Evolutionary conservation across 306 rosid species (phyloP).

Genomic region (Cicer chorassanicum): DNA sequence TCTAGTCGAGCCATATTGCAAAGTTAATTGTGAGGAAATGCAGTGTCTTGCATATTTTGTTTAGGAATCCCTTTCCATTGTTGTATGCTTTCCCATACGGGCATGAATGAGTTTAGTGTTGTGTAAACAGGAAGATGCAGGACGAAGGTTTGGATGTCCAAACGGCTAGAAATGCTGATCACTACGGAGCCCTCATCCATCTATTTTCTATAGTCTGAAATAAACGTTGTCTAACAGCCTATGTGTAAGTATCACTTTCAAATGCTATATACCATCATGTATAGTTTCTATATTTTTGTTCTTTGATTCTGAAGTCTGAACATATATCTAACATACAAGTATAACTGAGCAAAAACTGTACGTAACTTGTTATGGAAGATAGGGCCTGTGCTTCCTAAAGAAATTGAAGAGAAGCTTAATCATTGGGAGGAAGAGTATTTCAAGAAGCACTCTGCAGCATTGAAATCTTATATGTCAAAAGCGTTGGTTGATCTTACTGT

Average conservation of each 20-base stretch:
- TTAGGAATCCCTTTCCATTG: slow-evolving; percentile 5
- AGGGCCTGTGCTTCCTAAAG: slow-evolving; percentile 73
- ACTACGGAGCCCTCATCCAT: slow-evolving; percentile 82
- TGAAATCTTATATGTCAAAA: slow-evolving; percentile 70
- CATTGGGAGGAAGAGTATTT: slow-evolving; percentile 76
- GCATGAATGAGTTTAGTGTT: slow-evolving; percentile 25
- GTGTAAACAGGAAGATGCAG: slow-evolving; percentile 71
- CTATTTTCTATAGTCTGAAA: slow-evolving; percentile 88
- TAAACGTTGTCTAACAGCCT: slow-evolving; percentile 88
- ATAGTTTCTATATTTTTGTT: slow-evolving; percentile 9
- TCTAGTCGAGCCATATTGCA: slow-evolving; percentile 9
- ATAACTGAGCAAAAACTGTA: slow-evolving; percentile 71
- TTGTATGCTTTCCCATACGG: not conserved
- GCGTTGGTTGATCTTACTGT: slow-evolving; percentile 73
- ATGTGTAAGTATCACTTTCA: slow-evolving; percentile 56
- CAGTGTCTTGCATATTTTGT: slow-evolving; percentile 10
- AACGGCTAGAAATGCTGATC: slow-evolving; percentile 80
- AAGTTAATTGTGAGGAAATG: not conserved
- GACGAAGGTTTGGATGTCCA: slow-evolving; percentile 84
- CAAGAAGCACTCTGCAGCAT: slow-evolving; percentile 70
- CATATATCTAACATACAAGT: slow-evolving; percentile 51
- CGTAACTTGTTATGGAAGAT: slow-evolving; percentile 79
- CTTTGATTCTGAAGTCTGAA: slow-evolving; percentile 25
- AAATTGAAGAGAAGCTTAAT: slow-evolving; percentile 76
- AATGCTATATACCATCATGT: slow-evolving; percentile 15